phyloP scores from a whole-genome alignment of 1,284 basidiomycete species.

The Microbotryum lychnidis-dioicae region DNA sequence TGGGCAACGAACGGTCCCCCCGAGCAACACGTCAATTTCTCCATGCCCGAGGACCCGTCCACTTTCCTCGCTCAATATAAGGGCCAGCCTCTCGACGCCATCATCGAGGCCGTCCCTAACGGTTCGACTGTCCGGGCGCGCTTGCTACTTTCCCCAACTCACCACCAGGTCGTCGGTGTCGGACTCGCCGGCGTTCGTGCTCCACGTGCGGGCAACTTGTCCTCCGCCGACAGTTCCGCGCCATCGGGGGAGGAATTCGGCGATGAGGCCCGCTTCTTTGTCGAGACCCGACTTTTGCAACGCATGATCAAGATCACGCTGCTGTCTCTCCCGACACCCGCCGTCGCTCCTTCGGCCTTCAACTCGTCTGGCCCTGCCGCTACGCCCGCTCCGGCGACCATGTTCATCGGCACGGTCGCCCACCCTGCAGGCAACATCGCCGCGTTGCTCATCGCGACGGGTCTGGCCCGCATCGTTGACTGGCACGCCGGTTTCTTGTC shows the following conservation, averaged over 20 bases:
- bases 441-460: slow-evolving; percentile 72
- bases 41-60: slow-evolving; percentile 82
- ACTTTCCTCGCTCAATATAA: slow-evolving; percentile 86
- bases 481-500: slow-evolving; percentile 97
- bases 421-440: slow-evolving; percentile 94
- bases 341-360: slow-evolving; percentile 66
- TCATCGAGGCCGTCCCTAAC: slow-evolving; percentile 90
- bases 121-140: slow-evolving; percentile 84
- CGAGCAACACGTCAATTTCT: slow-evolving; percentile 58
- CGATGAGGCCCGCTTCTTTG: slow-evolving; percentile 81
- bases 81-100: slow-evolving; percentile 75
- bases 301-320: slow-evolving; percentile 77
- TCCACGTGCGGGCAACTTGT: slow-evolving; percentile 52
- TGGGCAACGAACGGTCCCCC: slow-evolving; percentile 44
- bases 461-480: slow-evolving; percentile 85
- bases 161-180: slow-evolving; percentile 80
- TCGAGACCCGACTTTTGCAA: slow-evolving; percentile 84
- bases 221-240: slow-evolving; percentile 14
- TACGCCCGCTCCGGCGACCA: slow-evolving; percentile 54
- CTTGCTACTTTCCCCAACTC: slow-evolving; percentile 73
- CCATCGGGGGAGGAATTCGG: slow-evolving; percentile 35
- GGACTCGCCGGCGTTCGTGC: slow-evolving; percentile 76
- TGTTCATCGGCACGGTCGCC: slow-evolving; percentile 84
- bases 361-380: slow-evolving; percentile 52
- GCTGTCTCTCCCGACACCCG: slow-evolving; percentile 69